Conservation (phyloP, 371 early-diverging fungal genomes). For the Gilbertella persicaria region DNA sequence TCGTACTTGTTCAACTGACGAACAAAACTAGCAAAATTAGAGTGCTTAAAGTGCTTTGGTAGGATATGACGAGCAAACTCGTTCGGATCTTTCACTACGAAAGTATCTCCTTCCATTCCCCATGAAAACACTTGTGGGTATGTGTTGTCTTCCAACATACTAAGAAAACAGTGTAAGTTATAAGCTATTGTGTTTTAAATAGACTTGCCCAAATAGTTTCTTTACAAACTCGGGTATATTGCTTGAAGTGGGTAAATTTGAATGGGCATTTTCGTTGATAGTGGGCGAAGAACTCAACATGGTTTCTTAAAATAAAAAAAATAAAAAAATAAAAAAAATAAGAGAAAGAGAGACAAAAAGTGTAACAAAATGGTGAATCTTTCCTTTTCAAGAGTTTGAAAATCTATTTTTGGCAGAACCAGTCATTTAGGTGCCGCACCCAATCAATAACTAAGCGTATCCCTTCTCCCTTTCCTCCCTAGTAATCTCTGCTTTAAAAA, state of each 20-base stretch:
- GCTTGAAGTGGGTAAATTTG: constrained; percentile 9
- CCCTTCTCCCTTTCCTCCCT: too few relatives aligned
- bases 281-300: constrained; percentile 13
- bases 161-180: too few relatives aligned
- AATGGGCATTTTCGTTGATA: constrained; percentile 1
- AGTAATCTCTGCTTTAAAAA: too few relatives aligned
- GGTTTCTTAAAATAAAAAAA: background rate
- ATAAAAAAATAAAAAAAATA: constrained; percentile 2
- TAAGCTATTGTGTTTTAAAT: background rate
- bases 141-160: constrained; percentile 70
- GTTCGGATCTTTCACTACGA: constrained; percentile 80
- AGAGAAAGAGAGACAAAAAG: constrained; percentile 3
- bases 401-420: background rate
- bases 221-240: constrained; percentile 53
- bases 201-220: constrained; percentile 43
- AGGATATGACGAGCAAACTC: constrained; percentile 75
- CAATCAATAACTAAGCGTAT: too few relatives aligned
- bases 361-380: background rate
- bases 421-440: background rate
- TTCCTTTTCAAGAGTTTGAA: background rate
- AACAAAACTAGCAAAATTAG: constrained; percentile 90
- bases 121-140: constrained; percentile 72
- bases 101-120: constrained; percentile 77
- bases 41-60: constrained; percentile 89
- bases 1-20: constrained; percentile 94